phyloP scores from a whole-genome alignment of 805 yeast species.

The Yamadazyma olivae region DNA sequence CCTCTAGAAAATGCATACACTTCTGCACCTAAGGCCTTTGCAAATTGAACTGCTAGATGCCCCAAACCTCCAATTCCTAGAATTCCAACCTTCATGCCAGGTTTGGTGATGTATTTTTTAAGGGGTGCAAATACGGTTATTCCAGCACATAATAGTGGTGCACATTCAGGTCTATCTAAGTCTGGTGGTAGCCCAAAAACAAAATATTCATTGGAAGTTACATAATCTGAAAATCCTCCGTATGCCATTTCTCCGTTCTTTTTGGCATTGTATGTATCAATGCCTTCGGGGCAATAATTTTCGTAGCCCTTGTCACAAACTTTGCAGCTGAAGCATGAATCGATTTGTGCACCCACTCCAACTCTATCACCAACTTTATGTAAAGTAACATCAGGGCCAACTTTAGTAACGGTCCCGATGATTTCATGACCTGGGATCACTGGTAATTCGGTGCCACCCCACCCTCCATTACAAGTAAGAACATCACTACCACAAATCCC shows the following conservation, averaged over 20 bases:
- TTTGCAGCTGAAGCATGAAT: conserved; percentile 61
- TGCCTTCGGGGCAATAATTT: conserved; percentile 49
- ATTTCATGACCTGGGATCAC: conserved; percentile 61
- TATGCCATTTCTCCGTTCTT: conserved; percentile 27
- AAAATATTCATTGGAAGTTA: conserved; percentile 42
- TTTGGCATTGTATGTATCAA: conserved; percentile 51
- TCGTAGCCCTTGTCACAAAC: conserved; percentile 42
- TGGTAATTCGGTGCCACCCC: conserved; percentile 34
- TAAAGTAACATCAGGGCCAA: conserved; percentile 54
- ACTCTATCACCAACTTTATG: conserved; percentile 71
- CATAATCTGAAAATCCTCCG: conserved; percentile 52
- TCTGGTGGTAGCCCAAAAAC: conserved; percentile 47
- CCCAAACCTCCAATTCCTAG: conserved; percentile 69
- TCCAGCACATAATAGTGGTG: conserved; percentile 59
- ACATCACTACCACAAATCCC: conserved; percentile 66
- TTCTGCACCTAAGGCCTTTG: conserved; percentile 62
- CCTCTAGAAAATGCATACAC: conserved; percentile 55
- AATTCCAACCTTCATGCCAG: conserved; percentile 50
- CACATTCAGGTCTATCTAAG: conserved; percentile 39
- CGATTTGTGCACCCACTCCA: conserved; percentile 73
- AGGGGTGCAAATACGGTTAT: conserved; percentile 53
- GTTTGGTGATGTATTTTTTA: conserved; percentile 18
- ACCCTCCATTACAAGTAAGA: conserved; percentile 52
- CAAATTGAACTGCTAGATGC: conserved; percentile 56
- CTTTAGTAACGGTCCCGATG: conserved; percentile 54